Evolutionary conservation across 306 rosid genomes (phyloP).

Genomic region (Trifolium fragiferum): DNA sequence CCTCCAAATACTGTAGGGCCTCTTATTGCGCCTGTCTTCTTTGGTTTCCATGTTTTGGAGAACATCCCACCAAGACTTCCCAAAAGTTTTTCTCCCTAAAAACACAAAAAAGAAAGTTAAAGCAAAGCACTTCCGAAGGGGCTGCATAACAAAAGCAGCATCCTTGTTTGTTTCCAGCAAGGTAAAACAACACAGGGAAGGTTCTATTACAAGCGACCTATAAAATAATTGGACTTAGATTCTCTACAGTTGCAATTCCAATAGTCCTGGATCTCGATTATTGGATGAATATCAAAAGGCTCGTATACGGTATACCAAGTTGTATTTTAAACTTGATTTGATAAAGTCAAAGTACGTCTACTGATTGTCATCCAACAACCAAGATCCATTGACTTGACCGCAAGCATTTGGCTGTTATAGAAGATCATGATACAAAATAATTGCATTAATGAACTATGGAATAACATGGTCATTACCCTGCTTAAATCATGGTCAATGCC

Average conservation of each 20-base stretch:
- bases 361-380: slow-evolving; percentile 1
- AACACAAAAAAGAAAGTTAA: slow-evolving; percentile 40
- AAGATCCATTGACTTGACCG: background rate
- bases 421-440: background rate
- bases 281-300: background rate
- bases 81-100: slow-evolving; percentile 90
- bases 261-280: background rate
- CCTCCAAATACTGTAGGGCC: slow-evolving; percentile 79
- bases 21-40: slow-evolving; percentile 69
- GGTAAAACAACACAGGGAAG: background rate
- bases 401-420: background rate
- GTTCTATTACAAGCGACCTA: background rate
- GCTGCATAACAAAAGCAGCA: slow-evolving; percentile 29
- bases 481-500: slow-evolving; percentile 86
- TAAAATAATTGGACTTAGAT: background rate
- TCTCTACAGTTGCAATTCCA: background rate
- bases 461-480: slow-evolving; percentile 62
- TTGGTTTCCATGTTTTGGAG: slow-evolving; percentile 97
- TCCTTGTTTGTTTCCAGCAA: slow-evolving; percentile 18
- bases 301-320: background rate
- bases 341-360: background rate
- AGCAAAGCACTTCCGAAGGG: background rate
- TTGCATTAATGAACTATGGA: background rate
- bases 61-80: slow-evolving; percentile 96
- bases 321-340: background rate